phyloP scores from a whole-genome alignment of 2,329 filamentous ascomycete species.

The Zasmidium cellare region DNA sequence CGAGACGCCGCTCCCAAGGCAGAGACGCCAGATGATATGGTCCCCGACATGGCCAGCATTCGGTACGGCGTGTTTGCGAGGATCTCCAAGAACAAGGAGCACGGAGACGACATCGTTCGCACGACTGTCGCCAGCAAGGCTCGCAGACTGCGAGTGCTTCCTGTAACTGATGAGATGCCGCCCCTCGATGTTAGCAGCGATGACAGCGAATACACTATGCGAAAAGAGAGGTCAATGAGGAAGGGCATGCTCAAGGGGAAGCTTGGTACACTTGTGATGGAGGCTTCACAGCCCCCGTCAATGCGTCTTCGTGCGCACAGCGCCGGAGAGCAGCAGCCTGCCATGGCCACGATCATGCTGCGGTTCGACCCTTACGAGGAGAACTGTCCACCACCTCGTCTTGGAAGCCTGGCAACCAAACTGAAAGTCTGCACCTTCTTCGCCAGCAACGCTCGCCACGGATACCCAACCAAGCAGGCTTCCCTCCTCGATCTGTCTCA shows the following conservation, averaged over 20 bases:
- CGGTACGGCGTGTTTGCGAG: conserved; percentile 53
- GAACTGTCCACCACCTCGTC: conserved; percentile 51
- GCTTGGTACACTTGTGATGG: conserved; percentile 58
- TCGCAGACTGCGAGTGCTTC: conserved; percentile 61
- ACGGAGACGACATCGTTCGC: conserved; percentile 40
- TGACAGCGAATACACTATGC: conserved; percentile 52
- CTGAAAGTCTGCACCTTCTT: conserved; percentile 61
- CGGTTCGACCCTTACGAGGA: conserved; percentile 61
- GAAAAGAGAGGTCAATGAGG: conserved; percentile 60
- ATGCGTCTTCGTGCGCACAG: conserved; percentile 50
- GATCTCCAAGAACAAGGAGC: conserved; percentile 42
- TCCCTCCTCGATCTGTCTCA: conserved; percentile 49
- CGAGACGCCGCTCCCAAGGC: conserved; percentile 20
- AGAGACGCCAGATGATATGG: conserved; percentile 61
- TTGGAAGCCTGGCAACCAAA: conserved; percentile 55
- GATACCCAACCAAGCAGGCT: conserved; percentile 48
- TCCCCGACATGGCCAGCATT: conserved; percentile 63
- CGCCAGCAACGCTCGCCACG: conserved; percentile 51
- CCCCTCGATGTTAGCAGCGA: conserved; percentile 54
- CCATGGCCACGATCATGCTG: conserved; percentile 56
- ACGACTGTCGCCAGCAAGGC: conserved; percentile 51
- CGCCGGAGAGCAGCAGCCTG: conserved; percentile 48
- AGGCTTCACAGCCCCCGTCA: conserved; percentile 59
- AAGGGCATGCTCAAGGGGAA: conserved; percentile 62
- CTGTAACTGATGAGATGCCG: conserved; percentile 59